Percentiles rank a stretch among this genome's conserved stretches.
Conservation (phyloP, 2,329 filamentous ascomycete species). For the Claviceps capensis region DNA sequence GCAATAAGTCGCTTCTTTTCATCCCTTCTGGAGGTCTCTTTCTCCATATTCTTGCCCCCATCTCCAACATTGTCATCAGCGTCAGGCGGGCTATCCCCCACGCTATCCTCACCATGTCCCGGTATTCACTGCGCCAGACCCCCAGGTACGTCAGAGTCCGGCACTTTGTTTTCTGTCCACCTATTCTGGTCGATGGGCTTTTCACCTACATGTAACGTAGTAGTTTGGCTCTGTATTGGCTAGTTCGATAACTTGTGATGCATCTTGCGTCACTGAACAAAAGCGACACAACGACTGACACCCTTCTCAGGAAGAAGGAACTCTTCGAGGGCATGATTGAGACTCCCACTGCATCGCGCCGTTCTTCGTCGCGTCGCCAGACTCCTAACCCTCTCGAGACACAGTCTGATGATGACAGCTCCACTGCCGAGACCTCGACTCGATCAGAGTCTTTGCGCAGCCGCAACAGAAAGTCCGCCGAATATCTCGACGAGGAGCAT, state of each 20-base stretch:
- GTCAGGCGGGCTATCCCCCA: background rate
- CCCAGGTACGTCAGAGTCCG: conserved; percentile 13
- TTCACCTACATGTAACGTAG: no score
- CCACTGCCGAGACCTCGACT: conserved; percentile 28
- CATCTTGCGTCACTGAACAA: background rate
- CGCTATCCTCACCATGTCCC: conserved; percentile 9
- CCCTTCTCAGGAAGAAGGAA: conserved; percentile 39
- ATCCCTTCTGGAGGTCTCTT: background rate
- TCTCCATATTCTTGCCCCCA: background rate
- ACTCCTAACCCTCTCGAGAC: conserved; percentile 30
- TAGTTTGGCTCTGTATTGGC: background rate
- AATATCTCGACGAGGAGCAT: conserved; percentile 34
- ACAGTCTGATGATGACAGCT: conserved; percentile 32
- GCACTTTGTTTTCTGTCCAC: background rate
- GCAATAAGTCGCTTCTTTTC: background rate
- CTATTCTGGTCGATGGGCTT: background rate
- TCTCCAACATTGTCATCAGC: background rate
- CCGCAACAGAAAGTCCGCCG: conserved; percentile 35
- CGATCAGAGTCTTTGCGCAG: conserved; percentile 26
- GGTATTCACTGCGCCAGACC: conserved; percentile 19
- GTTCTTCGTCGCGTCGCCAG: conserved; percentile 33
- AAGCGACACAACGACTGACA: conserved; percentile 2
- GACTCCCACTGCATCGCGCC: conserved; percentile 29
- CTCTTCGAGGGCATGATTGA: conserved; percentile 48
- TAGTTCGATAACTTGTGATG: background rate